Percentiles rank a stretch among this genome's conserved stretches.
Conservation (phyloP, 2,329 filamentous ascomycete genomes). For the Epichloe gansuensis region DNA sequence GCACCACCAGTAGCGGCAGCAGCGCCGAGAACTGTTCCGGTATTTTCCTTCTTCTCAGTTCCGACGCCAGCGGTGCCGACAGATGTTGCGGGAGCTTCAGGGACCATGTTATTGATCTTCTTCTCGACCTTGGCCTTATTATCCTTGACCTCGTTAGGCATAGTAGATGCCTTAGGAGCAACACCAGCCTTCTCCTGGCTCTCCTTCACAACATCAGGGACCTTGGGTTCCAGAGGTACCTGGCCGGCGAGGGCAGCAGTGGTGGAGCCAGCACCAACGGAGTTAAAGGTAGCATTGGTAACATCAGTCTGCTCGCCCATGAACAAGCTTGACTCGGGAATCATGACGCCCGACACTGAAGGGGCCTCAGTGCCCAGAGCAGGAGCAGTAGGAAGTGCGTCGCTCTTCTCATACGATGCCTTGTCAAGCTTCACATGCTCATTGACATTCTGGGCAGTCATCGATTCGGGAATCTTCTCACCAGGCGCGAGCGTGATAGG, state of each 20-base stretch:
- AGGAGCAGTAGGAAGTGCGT: conserved; percentile 41
- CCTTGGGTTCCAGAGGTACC: conserved; percentile 50
- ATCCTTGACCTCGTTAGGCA: conserved; percentile 53
- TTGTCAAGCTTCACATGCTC: conserved; percentile 66
- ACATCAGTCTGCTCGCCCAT: conserved; percentile 35
- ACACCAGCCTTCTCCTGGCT: conserved; percentile 56
- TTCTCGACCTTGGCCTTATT: conserved; percentile 64
- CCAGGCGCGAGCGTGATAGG: conserved; percentile 69
- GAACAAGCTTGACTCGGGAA: conserved; percentile 74
- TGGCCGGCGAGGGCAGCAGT: conserved; percentile 57
- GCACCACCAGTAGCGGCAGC: conserved; percentile 24
- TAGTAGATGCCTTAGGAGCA: conserved; percentile 55
- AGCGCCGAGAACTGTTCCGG: conserved; percentile 22
- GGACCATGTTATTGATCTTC: conserved; percentile 57
- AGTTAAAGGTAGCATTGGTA: conserved; percentile 31
- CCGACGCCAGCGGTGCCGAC: conserved; percentile 41
- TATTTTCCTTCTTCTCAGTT: conserved; percentile 39
- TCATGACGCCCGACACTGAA: conserved; percentile 48
- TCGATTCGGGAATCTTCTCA: conserved; percentile 62
- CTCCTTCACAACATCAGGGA: conserved; percentile 46
- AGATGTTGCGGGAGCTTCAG: conserved; percentile 44
- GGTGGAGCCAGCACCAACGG: conserved; percentile 43
- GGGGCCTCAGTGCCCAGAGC: conserved; percentile 32
- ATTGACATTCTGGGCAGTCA: conserved; percentile 58
- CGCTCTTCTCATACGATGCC: conserved; percentile 75